Base-by-base conservation (phyloP, 192 early-diverging fungal species). In the Spinellus fusiger region DNA sequence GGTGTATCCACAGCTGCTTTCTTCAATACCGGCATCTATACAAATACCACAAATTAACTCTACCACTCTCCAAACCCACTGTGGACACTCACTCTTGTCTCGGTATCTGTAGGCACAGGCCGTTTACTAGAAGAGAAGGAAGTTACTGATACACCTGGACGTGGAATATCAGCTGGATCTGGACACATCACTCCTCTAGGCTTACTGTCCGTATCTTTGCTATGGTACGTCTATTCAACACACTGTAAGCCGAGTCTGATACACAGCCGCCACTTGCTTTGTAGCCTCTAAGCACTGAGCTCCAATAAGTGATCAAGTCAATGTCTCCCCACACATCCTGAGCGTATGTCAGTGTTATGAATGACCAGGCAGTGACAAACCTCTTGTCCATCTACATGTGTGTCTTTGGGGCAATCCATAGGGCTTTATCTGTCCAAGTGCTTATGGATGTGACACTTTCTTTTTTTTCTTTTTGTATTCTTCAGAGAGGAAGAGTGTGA, bases 251-350 rank as follows among this genome's bases (percentile, higher is more conserved):
- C 1, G 6, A n/a, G 9, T 10, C 25, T 18, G 33, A 9, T 35
- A 22, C 34, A 22, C 2, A 18, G 25, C 20, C 12, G n/a, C 16
- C 22, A 23, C 40, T 15, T 60, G 48, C 59, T 34, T 60, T 60
- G 48, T 61, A 61, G 35, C 48, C 48, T 7, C 18, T 35, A 9
- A 61, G 13, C 26, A 48, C 27, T 5, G 46, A 16, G 20, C 50
- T 29, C 59, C 59, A 61, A 29, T 61, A 61, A 28, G 49, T 40
- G 20, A 61, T 22, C 29, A 61, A 32, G 8, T 61, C 59, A 23
- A 61, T 22, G 32, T 61, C 59, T 31, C 59, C 25, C n/a, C 48
- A 28, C 18, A 44, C 15, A 44, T 44, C 40, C 10, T 12, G 40
- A 44, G 40, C 18, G 10, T n/a, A 18, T 44, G 3, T n/a, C 2